Base-by-base conservation (phyloP, 2,329 filamentous ascomycete genomes). In the Didymella exigua region DNA sequence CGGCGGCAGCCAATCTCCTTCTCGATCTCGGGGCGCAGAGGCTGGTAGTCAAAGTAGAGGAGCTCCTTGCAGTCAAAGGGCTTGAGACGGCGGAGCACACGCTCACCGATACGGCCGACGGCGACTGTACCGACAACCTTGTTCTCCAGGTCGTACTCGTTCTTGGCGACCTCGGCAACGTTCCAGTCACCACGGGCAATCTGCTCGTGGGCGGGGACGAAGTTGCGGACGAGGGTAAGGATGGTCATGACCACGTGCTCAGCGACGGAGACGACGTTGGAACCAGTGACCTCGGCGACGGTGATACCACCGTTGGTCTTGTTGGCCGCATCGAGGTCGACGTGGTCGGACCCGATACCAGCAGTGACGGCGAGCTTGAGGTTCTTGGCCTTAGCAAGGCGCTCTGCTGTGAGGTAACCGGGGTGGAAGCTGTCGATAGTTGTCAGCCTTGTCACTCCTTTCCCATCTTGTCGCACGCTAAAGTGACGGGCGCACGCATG, bases 231-330 rank as follows among this genome's bases (percentile, higher is more conserved):
- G 49, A 99, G 89, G 63, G 88, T 79, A 47, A 99, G 89, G 79
- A 98, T 98, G 77, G 95, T 99, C 95, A 99, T 98, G 81, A 99
- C 81, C 69, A 99, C 95, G 82, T 99, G 95, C 86, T 99, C 95
- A 57, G 95, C 95, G 62, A 99, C 95, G 46, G 95, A 98, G 70
- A 97, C 93, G 70, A 99, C 95, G 78, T 99, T 99, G 81, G 90
- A 96, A 75, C 95, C 95, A 9, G 95, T 99, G 64, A 99, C 95
- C 79, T 99, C 95, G 62, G 92, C 93, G 60, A 99, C 95, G 68
- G 93, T 99, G 81, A 98, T 82, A 76, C 95, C 95, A 72, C 93
- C 93, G 77, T 99, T 99, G 81, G 93, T 97, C 83, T 89, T 93
- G 89, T 98, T 98, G 77, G 95, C 95, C 38, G 90, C 92, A 77